These are phyloP conservation scores for Moringa oleifera DNA, from an alignment of 345 rosid genomes.

Conservation along the genomic window DNA sequence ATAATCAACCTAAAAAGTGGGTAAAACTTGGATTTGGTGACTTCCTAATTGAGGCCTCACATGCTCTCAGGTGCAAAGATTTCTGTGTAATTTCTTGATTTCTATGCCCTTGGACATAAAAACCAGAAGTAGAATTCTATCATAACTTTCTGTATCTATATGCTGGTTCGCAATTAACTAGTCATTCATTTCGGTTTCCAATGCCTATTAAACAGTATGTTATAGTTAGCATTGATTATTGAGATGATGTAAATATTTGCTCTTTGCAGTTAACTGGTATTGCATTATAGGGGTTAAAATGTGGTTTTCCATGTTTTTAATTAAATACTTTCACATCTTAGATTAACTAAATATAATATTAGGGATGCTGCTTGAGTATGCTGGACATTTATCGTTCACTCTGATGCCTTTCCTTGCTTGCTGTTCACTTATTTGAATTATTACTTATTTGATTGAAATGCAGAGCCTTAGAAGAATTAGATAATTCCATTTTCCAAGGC, in stretches of 20 bases:
- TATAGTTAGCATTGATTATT: neutral
- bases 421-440: neutral
- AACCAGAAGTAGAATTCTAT: neutral
- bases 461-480: slow-evolving; percentile 79
- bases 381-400: neutral
- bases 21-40: neutral
- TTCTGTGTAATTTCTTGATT: no score
- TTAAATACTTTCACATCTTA: neutral
- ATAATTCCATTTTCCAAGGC: slow-evolving; percentile 82
- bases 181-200: neutral
- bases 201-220: neutral
- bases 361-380: neutral
- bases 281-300: neutral
- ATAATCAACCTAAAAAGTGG: slow-evolving; percentile 3
- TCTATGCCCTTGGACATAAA: neutral
- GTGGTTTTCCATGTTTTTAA: neutral
- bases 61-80: neutral
- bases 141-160: no score
- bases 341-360: neutral
- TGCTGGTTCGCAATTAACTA: no score
- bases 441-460: slow-evolving; percentile 18
- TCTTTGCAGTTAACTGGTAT: neutral
- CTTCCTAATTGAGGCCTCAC: neutral
- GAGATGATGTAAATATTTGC: neutral
- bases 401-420: neutral